Evolutionary conservation across 495 filamentous ascomycete genomes (phyloP), one percentile per base, ranked within the genome.

Genomic region (Aspergillus haitiensis): DNA sequence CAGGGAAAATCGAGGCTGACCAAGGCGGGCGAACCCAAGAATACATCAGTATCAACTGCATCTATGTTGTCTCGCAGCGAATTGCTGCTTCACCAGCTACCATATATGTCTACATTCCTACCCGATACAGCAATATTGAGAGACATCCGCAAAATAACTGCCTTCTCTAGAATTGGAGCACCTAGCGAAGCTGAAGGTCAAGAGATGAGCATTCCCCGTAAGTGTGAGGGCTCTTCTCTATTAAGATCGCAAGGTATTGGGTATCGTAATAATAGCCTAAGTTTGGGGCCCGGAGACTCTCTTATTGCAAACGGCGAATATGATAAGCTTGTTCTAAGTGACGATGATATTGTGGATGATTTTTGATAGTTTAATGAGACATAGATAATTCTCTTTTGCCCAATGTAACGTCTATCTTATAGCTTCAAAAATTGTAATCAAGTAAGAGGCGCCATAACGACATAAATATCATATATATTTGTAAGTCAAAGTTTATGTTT

Each of bases 301-400:
- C 21, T 27, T 27, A 27, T 27, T 27, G 21, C 21, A 27, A 27
- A 27, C 21, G 21, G 21, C 21, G 21, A 27, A 39, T 64, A 64
- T 21, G 11, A 13, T 40, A 12, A 85, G 52, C 69, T 96, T 58
- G 83, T 92, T 54, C 75, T 98, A 45, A 92, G 88, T 66, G 93
- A 98, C 70, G 94, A 98, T 79, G 94, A 98, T 80, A 98, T 98
- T 73, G 91, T 92, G 72, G 93, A 97, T 75, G 84, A 88, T 42
- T 8, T 33, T 4, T 68, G 45, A 65, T 49, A 1, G 8, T 8
- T 13, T 21, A 37, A 13, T 42, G 18, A 11, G 50, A 13, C 6
- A 34, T 33, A 50, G 40, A 51, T 49, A 40, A 11, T 58, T 6
- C 15, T 54, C 27, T 18, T 13, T 12, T 36, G 2, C 21, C 7